Base-by-base conservation (phyloP, 306 rosid genomes). In the Inga oerstediana region DNA sequence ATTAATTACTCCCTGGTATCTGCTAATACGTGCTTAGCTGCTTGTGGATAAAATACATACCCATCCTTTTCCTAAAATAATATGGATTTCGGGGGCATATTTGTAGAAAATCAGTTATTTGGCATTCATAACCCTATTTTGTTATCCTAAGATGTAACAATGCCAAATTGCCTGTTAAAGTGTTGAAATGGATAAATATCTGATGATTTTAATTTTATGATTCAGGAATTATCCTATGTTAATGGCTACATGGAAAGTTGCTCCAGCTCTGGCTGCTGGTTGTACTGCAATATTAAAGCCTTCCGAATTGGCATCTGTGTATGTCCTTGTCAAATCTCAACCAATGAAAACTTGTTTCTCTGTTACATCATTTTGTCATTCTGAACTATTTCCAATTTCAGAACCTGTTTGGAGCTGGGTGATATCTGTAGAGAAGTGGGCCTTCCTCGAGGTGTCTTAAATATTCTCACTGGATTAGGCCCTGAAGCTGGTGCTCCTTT, bases 271-370 rank as follows among this genome's bases (percentile, higher is more conserved):
- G 73, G 99, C 99, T 75, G 98, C 99, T 54, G 99, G 99, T 56
- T 96, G 99, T 85, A 89, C 99, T 48, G 99, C 98, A n/a, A 91
- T 96, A 81, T 78, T 96, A 86, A 96, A 96, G 90, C 99, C 99
- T 1, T 96, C 99, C 72, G 99, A 96, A 79, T 80, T 94, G 91
- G 91, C 99, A 62, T 96, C 99, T 27, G 80, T 94, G 99, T 96
- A 92, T 75, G 94, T 86, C 71, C 78, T 77, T 67, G 8, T 85
- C 77, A 27, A 70, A 45, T 85, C 30, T 84, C 75, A 15, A 69
- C 62, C 84, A 34, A 51, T 83, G 75, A 32, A 20, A 77, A 45
- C 66, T 91, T 79, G 27, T 66, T 87, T 62, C 34, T 49, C 32
- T 61, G 34, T 81, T 75, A 19, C 45, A 35, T 81, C 69, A 30